A percentile compares a stretch with the other conserved stretches of the same genome.
Evolutionary conservation across 108 stramenopile species (phyloP).

Genomic region (Bacterosira constricta): DNA sequence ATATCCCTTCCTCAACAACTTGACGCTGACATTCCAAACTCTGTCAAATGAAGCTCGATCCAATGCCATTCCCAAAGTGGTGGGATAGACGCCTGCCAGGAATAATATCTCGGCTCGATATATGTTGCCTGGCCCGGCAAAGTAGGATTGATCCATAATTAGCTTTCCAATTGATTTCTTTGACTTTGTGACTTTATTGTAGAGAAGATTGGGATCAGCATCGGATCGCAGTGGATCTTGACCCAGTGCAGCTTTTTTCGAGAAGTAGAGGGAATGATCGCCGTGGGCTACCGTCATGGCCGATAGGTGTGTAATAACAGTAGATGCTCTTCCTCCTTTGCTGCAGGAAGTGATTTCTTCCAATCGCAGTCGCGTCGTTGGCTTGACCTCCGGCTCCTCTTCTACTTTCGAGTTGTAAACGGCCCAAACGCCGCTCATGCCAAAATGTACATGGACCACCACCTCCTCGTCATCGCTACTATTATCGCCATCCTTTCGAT

Average conservation of each 20-base stretch:
- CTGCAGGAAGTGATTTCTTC: constrained; percentile 27
- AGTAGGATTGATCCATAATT: constrained; percentile 79
- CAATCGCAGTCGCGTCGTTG: constrained; percentile 65
- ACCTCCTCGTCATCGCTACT: constrained; percentile 27
- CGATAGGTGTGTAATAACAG: constrained; percentile 60
- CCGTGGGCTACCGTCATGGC: constrained; percentile 79
- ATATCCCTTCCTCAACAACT: constrained; percentile 60
- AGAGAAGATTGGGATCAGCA: constrained; percentile 62
- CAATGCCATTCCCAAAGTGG: constrained; percentile 40
- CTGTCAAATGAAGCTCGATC: constrained; percentile 54
- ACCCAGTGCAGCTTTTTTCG: constrained; percentile 60
- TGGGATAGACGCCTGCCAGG: constrained; percentile 72
- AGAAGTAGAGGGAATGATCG: constrained; percentile 48
- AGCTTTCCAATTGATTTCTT: constrained; percentile 69
- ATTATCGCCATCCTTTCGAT: not conserved
- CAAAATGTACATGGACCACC: constrained; percentile 77
- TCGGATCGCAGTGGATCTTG: constrained; percentile 75
- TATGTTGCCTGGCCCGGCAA: constrained; percentile 78
- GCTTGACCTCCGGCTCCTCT: constrained; percentile 59
- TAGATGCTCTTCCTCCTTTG: not conserved
- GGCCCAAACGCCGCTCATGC: constrained; percentile 75
- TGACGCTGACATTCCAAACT: constrained; percentile 61
- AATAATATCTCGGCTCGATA: constrained; percentile 82
- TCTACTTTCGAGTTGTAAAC: constrained; percentile 36
- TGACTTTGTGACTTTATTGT: constrained; percentile 50